Evolutionary conservation across 148 eudicot genomes (phyloP), one percentile per base, ranked within the genome.

Genomic region (Diospyros kaki): DNA sequence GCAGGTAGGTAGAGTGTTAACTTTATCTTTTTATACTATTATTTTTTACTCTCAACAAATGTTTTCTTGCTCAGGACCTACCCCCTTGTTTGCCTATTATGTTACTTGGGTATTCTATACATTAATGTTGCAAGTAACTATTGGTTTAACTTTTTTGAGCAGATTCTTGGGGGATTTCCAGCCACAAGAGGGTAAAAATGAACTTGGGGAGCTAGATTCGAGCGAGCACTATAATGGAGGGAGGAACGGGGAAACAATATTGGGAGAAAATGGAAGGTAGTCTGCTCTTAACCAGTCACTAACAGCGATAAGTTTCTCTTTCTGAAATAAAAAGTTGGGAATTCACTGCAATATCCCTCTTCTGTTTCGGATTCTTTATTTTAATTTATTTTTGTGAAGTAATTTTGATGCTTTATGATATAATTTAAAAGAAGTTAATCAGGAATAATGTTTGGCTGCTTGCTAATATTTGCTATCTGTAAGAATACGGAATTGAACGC

Each of bases 91-190:
- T 28, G 11, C 55, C 10, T 44, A 7, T 61, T 56, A 41, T n/a
- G 53, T 71, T 58, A 51, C 58, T 61, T 11, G 46, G 66, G 41
- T 56, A 13, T 4, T 58, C 10, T 4, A 41, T 55, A 42, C 65
- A 18, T 11, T 66, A 40, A 38, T 51, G 55, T 67, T 71, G 50
- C 41, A 74, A 64, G 42, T 62, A 60, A 56, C 50, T 72, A 45
- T 41, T 54, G 9, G 45, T 71, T 75, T 76, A 13, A 46, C 67
- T 68, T 28, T 80, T 13, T 72, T 67, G 56, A 43, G 79, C 92
- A 91, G 97, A 68, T 91, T 93, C 77, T 82, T 93, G 86, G 98
- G 98, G 58, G 73, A 88, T 88, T 93, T 93, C 83, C 90, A 87
- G 77, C 92, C 94, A 17, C 89, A 89, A 71, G 81, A 63, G 61